Evolutionary conservation across 1,284 basidiomycete genomes (phyloP).

Genomic region (Cutaneotrichosporon cutaneum): DNA sequence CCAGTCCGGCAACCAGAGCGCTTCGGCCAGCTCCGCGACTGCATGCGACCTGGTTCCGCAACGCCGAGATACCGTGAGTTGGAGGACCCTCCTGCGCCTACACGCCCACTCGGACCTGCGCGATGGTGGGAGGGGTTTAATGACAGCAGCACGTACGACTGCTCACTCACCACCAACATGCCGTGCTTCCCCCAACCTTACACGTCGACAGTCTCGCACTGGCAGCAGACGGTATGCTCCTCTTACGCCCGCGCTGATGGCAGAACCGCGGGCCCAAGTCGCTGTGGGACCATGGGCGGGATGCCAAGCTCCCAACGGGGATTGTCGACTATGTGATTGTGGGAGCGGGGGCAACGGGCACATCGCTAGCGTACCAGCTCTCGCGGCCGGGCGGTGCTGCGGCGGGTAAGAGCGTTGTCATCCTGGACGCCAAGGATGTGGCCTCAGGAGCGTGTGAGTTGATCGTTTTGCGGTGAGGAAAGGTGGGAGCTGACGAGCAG

Average conservation of each 20-base stretch:
- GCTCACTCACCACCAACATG: slow-evolving; percentile 1
- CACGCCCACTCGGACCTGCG: too few relatives aligned
- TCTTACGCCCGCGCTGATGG: not conserved
- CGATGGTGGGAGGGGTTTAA: too few relatives aligned
- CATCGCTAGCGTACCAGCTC: slow-evolving; percentile 37
- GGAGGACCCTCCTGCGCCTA: not conserved
- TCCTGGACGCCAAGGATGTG: slow-evolving; percentile 46
- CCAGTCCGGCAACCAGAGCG: not conserved
- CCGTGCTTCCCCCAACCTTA: slow-evolving; percentile 11
- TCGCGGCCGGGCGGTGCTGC: slow-evolving; percentile 28
- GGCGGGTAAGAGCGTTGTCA: slow-evolving; percentile 32
- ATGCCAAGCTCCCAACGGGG: slow-evolving; percentile 23
- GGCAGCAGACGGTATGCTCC: slow-evolving; percentile 13
- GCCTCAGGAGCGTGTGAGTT: slow-evolving; percentile 42
- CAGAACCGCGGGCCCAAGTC: slow-evolving; percentile 30
- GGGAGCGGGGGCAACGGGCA: slow-evolving; percentile 30
- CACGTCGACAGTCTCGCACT: slow-evolving; percentile 16
- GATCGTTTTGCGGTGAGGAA: too few relatives aligned
- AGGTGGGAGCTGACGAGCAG: slow-evolving; percentile 1
- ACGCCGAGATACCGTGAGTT: not conserved
- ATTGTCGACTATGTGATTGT: slow-evolving; percentile 33
- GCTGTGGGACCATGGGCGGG: slow-evolving; percentile 31
- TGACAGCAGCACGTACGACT: not conserved
- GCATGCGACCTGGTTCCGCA: not conserved
- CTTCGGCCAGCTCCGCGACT: not conserved